Percentiles rank a stretch among this genome's conserved stretches.
Conservation (phyloP, 2,329 filamentous ascomycete genomes). For the Microcera coccophila region DNA sequence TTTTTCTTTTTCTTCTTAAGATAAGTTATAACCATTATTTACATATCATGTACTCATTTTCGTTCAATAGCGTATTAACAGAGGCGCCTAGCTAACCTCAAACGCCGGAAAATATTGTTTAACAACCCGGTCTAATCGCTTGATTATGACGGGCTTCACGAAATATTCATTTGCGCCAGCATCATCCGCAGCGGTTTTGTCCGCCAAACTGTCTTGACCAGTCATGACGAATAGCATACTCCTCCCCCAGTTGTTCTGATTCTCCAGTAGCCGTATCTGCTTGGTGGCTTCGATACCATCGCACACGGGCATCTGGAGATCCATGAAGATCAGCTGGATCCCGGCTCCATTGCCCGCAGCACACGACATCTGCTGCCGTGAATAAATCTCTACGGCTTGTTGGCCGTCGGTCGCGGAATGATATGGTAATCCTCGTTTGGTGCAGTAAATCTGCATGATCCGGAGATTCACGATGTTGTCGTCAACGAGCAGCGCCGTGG, state of each 20-base stretch:
- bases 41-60: too few species aligned
- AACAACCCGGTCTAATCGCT: conserved; percentile 14
- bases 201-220: conserved; percentile 23
- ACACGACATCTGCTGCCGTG: conserved; percentile 13
- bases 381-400: conserved; percentile 38
- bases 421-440: conserved; percentile 40
- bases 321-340: conserved; percentile 27
- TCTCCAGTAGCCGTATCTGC: conserved; percentile 24
- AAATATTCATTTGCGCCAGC: conserved; percentile 25
- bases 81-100: not conserved
- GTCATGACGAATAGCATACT: conserved; percentile 27
- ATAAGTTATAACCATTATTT: too few species aligned
- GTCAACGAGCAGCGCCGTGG: conserved; percentile 40
- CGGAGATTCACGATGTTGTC: conserved; percentile 48
- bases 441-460: conserved; percentile 45
- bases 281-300: conserved; percentile 27
- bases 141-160: conserved; percentile 23
- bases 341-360: conserved; percentile 5
- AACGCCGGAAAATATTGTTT: conserved; percentile 17
- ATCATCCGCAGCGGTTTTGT: conserved; percentile 13
- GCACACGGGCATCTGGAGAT: conserved; percentile 29
- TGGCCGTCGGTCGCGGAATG: conserved; percentile 40
- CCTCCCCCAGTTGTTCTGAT: conserved; percentile 6
- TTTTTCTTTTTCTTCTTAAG: too few species aligned
- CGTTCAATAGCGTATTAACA: too few species aligned